Conservation (phyloP, 495 filamentous ascomycete genomes). For the Penicillium canariense region DNA sequence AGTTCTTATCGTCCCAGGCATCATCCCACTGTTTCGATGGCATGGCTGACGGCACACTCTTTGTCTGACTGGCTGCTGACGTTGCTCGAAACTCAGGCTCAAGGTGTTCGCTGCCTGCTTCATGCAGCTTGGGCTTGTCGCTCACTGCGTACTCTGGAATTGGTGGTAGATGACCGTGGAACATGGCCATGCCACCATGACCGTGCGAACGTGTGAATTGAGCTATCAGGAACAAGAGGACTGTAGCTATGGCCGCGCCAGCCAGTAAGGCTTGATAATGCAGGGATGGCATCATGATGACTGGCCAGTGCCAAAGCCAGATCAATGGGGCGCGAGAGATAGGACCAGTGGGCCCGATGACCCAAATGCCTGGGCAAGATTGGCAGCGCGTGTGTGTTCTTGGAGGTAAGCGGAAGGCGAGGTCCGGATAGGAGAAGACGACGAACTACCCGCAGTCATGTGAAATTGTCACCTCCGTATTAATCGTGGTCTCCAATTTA, state of each 20-base stretch:
- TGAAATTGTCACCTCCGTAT: background rate
- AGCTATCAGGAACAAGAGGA: conserved; percentile 6
- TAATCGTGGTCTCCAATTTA: too few relatives aligned
- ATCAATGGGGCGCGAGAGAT: background rate
- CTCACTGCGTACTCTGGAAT: conserved; percentile 1
- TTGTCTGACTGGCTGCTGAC: background rate
- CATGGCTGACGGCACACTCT: background rate
- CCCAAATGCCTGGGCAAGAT: background rate
- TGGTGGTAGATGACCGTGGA: conserved; percentile 7
- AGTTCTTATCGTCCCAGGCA: conserved; percentile 7
- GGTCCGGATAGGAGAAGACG: background rate
- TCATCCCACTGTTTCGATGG: background rate
- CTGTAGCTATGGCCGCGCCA: conserved; percentile 2
- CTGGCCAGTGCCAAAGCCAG: background rate
- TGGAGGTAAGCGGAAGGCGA: background rate
- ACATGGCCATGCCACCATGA: background rate
- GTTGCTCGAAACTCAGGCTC: background rate
- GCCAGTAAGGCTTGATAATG: conserved; percentile 13
- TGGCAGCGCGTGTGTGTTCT: background rate
- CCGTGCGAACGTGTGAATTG: background rate
- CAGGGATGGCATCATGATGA: conserved; percentile 1
- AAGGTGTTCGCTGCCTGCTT: background rate
- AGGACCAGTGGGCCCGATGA: background rate
- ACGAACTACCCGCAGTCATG: background rate
- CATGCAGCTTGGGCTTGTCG: background rate